Conservation (phyloP, 257 asterid species). For the Ophiorrhiza pumila region DNA sequence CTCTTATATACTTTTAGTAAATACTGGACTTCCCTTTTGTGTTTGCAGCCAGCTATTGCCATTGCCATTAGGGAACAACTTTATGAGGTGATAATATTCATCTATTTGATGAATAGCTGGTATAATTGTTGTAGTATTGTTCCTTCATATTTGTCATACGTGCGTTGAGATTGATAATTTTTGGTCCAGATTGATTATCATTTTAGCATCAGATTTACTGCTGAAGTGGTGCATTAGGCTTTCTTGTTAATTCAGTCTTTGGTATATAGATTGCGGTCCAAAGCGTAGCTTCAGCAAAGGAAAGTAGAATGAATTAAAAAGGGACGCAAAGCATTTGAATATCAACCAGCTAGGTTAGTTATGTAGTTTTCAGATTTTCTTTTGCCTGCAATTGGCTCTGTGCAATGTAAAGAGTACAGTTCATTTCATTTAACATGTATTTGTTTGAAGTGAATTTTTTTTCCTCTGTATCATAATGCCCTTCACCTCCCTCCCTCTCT, state of each 20-base stretch:
- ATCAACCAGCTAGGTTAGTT: constrained; percentile 54
- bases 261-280: constrained; percentile 71
- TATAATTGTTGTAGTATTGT: background rate
- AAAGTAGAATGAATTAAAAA: constrained; percentile 82
- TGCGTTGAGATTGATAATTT: background rate
- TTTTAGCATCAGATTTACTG: background rate
- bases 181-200: background rate
- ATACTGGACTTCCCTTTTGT: constrained; percentile 21
- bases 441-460: background rate
- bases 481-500: constrained; percentile 8
- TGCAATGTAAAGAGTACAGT: background rate
- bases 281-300: constrained; percentile 86
- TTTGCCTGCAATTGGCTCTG: background rate
- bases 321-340: constrained; percentile 73
- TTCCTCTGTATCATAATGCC: constrained; percentile 15
- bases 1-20: background rate
- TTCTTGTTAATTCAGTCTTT: constrained; percentile 13
- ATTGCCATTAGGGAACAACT: constrained; percentile 92
- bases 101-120: constrained; percentile 10
- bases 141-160: background rate
- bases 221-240: background rate
- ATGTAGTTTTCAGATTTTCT: constrained; percentile 8
- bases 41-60: constrained; percentile 85
- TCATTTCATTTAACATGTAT: constrained; percentile 1
- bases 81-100: constrained; percentile 62